Base-by-base conservation (phyloP, 805 yeast genomes). In the Saccharomycodes ludwigii region DNA sequence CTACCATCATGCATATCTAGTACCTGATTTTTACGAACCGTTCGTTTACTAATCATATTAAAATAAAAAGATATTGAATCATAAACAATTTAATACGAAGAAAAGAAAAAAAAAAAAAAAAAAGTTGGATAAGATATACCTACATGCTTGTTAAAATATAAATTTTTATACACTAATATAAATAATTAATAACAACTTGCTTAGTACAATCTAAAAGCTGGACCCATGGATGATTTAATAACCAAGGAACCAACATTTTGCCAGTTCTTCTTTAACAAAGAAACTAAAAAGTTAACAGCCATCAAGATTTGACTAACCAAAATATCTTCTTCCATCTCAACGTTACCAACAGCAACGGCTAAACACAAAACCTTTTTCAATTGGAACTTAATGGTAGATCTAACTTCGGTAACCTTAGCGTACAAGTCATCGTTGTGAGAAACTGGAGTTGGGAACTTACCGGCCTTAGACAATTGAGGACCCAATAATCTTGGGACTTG, bases 391-490 rank as follows among this genome's bases (percentile, higher is more conserved):
- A 91, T 85, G 78, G 99, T 91, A 50, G 98, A 86, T 74, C 80
- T 86, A 58, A 91, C 97, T 63, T 91, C 99, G 58, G 71, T 76
- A 58, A 91, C 91, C 83, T 88, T 91, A 52, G 75, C 61, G 78
- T 83, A 82, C 64, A 91, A 77, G 67, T 91, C 98, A 65, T 91
- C 99, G 68, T 82, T 75, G 82, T 91, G 98, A 48, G 99, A 91
- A 57, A 91, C 98, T 71, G 99, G 99, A 66, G 97, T 88, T 69
- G 99, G 99, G 95, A 91, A 91, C 88, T 91, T 91, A 81, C 98
- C 98, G 63, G 96, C 97, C 82, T 91, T 91, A 54, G 98, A 91
- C 63, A 91, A 84, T 69, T 88, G 95, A 67, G 99, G 99, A 74
- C 99, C 99, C 64, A 91, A 77, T 65, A 91, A 77, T 80, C 99